A percentile compares a stretch with the other conserved stretches of the same genome.
Evolutionary conservation across 164 flowering plant species (phyloP).

Genomic region (Sedum album): DNA sequence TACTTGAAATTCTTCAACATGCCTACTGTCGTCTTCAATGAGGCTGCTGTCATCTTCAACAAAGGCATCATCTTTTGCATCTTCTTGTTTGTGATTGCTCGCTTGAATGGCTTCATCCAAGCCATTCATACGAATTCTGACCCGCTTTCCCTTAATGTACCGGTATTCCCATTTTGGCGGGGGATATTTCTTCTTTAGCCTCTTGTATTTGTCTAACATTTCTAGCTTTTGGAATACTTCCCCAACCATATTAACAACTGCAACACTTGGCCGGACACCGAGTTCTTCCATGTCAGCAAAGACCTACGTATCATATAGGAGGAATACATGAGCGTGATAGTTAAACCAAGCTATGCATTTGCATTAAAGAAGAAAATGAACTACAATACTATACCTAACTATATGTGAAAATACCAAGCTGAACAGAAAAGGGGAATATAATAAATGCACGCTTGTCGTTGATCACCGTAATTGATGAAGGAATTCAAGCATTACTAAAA

Average conservation of each 20-base stretch:
- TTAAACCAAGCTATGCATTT: background rate
- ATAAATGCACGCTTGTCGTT: too few species aligned
- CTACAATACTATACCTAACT: background rate
- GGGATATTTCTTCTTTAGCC: constrained; percentile 67
- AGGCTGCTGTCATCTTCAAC: background rate
- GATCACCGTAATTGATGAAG: too few species aligned
- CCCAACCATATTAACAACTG: constrained; percentile 66
- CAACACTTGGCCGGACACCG: constrained; percentile 46
- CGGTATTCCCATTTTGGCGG: constrained; percentile 76
- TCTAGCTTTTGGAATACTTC: constrained; percentile 61
- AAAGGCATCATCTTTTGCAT: background rate
- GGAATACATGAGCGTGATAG: background rate
- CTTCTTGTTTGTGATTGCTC: constrained; percentile 7
- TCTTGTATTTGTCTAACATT: constrained; percentile 71
- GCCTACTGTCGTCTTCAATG: background rate
- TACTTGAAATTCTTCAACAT: background rate
- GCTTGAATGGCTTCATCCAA: constrained; percentile 12
- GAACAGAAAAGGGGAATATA: background rate
- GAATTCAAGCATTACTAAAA: background rate
- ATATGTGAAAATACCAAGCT: background rate
- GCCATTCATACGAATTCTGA: constrained; percentile 35
- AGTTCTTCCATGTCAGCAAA: constrained; percentile 99
- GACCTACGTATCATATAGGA: constrained; percentile 22
- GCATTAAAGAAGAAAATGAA: background rate
- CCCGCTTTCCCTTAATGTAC: constrained; percentile 73